These are phyloP conservation scores for Leishmania gerbilli DNA, from an alignment of 208 protist species.

Conservation along the genomic window DNA sequence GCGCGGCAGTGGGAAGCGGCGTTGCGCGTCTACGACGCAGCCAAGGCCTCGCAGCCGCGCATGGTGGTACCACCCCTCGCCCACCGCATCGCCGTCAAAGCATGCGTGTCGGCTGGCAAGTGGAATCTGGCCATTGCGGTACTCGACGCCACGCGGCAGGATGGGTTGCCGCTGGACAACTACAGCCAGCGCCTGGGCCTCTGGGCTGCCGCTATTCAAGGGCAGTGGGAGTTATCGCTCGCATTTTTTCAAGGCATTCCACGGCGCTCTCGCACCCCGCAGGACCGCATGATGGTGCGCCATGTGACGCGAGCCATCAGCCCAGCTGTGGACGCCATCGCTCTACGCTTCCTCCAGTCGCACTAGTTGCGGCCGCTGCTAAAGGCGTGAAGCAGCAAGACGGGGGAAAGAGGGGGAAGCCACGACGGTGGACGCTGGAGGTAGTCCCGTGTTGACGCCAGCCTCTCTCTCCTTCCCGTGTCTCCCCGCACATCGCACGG, in stretches of 20 bases:
- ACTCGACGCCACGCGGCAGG: constrained; percentile 58
- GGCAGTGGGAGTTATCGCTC: constrained; percentile 74
- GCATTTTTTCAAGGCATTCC: constrained; percentile 55
- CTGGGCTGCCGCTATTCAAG: constrained; percentile 69
- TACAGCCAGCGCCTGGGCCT: constrained; percentile 68
- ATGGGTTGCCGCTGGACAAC: constrained; percentile 77
- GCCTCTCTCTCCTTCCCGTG: not conserved
- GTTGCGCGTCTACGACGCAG: constrained; percentile 37
- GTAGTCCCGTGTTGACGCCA: not conserved
- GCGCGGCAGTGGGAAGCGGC: constrained; percentile 59
- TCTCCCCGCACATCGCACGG: not conserved
- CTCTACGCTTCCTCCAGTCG: constrained; percentile 63
- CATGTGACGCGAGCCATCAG: constrained; percentile 50
- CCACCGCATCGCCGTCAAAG: constrained; percentile 69
- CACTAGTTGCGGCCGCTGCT: constrained; percentile 6
- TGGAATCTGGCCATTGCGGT: constrained; percentile 55
- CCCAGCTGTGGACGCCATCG: constrained; percentile 55
- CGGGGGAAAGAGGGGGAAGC: not conserved
- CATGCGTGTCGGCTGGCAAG: constrained; percentile 50
- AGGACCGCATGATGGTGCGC: constrained; percentile 76
- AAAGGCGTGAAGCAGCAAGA: not conserved
- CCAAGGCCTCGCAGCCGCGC: constrained; percentile 58
- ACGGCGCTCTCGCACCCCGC: constrained; percentile 43
- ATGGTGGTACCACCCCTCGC: constrained; percentile 77
- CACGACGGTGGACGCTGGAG: not conserved